Evolutionary conservation across 2,329 filamentous ascomycete species (phyloP), one percentile per base, ranked within the genome.

Genomic region (Fusarium hainanense): DNA sequence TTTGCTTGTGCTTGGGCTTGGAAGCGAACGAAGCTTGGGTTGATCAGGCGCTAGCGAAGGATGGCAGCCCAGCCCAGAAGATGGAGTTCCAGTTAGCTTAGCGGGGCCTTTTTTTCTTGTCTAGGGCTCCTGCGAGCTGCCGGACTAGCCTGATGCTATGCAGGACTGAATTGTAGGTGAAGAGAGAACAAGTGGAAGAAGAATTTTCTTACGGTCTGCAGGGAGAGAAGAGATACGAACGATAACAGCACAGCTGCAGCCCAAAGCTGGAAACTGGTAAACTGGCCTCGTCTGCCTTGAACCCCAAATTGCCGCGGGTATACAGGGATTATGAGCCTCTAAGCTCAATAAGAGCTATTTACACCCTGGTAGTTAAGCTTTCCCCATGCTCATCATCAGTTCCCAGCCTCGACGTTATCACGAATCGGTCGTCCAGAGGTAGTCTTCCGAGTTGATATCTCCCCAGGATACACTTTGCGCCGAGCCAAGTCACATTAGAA

Each of bases 131-230:
- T 71, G 67, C 73, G 64, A 72, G 71, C 60, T 68, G 57, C 67
- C 63, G 58, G 50, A 25, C 71, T 75, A 81, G 75, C 82, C 82
- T 84, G 84, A 52, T 52, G 81, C 78, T 77, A 75, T 80, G 80
- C 78, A 81, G 78, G 54, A 49, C 25, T 27, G 23, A 30, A 23
- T 58, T 66, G 63, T 34, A 57, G 54, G 58, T 48, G 55, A 41
- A 49, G 23, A 54, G 47, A 42, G 54, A 16, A 46, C 48, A 56
- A 44, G 27, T 28, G 61, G 54, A 55, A 57, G 44, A 63, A 44
- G 27, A 49, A 7, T 58, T 62, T 69, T 54, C 43, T 47, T 69
- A 47, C 44, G 42, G 55, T 61, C 56, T 65, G 41, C 60, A 65
- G 55, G 55, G 25, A 68, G 21, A 50, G 55, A 32, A 52, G 23